phyloP scores from a whole-genome alignment of 192 early-diverging fungal species.

The Dimargaris xerosporica region DNA sequence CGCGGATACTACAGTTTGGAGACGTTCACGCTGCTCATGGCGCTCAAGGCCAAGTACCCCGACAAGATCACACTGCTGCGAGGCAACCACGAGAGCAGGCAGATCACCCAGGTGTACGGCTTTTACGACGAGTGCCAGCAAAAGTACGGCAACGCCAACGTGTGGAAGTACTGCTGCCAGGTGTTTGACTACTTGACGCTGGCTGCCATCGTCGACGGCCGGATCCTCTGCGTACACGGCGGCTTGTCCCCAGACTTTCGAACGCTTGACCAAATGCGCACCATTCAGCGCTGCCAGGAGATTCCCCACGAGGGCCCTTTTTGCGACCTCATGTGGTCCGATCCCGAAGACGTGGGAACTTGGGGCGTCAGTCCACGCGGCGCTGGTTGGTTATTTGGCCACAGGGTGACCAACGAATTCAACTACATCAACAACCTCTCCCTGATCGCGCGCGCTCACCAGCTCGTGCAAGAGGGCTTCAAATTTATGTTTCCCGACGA shows the following conservation, averaged over 20 bases:
- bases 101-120: constrained; percentile 95
- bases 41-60: constrained; percentile 87
- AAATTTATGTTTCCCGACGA: constrained; percentile 90
- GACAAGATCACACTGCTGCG: constrained; percentile 73
- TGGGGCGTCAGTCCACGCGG: constrained; percentile 65
- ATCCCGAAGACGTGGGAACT: constrained; percentile 86
- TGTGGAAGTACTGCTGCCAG: constrained; percentile 84
- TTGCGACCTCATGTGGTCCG: constrained; percentile 84
- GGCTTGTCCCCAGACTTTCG: constrained; percentile 85
- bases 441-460: constrained; percentile 89
- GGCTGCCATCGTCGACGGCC: constrained; percentile 86
- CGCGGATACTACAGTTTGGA: constrained; percentile 96
- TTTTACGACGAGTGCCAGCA: constrained; percentile 98
- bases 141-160: constrained; percentile 73
- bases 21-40: constrained; percentile 83
- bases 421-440: constrained; percentile 81
- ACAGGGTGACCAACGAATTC: constrained; percentile 90
- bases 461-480: constrained; percentile 96
- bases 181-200: constrained; percentile 88
- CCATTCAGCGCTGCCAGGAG: constrained; percentile 79
- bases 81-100: constrained; percentile 94
- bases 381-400: constrained; percentile 87
- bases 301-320: constrained; percentile 87
- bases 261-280: constrained; percentile 77
- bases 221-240: constrained; percentile 93